Conservation (phyloP, 495 filamentous ascomycete genomes). For the Polyplosphaeria fusca region DNA sequence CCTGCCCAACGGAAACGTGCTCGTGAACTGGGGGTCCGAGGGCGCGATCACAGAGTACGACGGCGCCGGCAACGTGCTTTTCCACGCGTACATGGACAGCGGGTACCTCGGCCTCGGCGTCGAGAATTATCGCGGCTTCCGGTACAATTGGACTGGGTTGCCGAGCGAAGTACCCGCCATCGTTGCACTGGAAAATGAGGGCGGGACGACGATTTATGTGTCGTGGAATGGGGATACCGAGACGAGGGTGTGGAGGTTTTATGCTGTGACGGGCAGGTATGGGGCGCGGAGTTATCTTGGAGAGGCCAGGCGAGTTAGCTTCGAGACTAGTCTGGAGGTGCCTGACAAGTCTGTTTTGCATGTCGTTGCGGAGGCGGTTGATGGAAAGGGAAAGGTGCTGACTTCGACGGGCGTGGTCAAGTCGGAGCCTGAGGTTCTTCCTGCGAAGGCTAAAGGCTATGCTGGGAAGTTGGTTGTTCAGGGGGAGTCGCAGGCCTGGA, state of each 20-base stretch:
- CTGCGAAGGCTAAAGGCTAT: not conserved
- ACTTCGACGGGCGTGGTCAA: not conserved
- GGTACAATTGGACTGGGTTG: conserved; percentile 29
- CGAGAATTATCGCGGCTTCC: conserved; percentile 33
- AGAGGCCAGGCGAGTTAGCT: conserved; percentile 39
- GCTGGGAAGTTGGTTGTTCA: not conserved
- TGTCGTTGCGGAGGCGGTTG: conserved; percentile 12
- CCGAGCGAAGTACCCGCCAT: conserved; percentile 32
- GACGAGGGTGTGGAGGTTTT: conserved; percentile 44
- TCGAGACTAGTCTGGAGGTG: conserved; percentile 44
- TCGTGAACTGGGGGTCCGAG: conserved; percentile 51
- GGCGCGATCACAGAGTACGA: conserved; percentile 51
- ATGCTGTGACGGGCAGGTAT: conserved; percentile 35
- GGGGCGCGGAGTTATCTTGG: conserved; percentile 43
- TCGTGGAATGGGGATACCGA: conserved; percentile 49
- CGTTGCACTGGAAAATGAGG: conserved; percentile 37
- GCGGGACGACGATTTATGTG: conserved; percentile 42
- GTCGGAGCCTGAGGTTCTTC: conserved; percentile 6
- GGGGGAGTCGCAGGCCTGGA: not conserved
- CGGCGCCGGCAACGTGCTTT: conserved; percentile 26
- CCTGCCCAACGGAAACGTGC: conserved; percentile 46
- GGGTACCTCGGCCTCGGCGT: conserved; percentile 17
- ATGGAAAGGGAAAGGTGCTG: conserved; percentile 6
- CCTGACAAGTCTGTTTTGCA: not conserved
- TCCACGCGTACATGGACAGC: conserved; percentile 24